phyloP scores from a whole-genome alignment of 169 alveolate genomes.

The Plasmodium yoelii region DNA sequence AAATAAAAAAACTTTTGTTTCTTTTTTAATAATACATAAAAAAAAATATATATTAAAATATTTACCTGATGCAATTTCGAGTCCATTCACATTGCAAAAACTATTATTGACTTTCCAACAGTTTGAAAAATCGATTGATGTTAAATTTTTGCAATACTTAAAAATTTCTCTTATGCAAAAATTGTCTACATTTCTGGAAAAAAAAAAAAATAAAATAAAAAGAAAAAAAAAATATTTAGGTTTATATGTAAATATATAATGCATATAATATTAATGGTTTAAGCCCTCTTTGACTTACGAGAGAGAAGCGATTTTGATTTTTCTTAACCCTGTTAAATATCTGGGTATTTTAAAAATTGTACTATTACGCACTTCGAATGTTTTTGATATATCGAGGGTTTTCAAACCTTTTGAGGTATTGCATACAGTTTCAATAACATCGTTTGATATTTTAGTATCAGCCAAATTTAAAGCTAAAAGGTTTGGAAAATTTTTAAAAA shows the following conservation, averaged over 20 bases:
- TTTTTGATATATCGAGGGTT: slow-evolving; percentile 49
- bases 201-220: background rate
- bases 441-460: slow-evolving; percentile 59
- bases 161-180: slow-evolving; percentile 56
- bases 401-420: background rate
- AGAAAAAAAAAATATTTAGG: background rate
- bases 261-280: no score
- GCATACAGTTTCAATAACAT: slow-evolving; percentile 14
- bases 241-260: background rate
- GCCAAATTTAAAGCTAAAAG: slow-evolving; percentile 52
- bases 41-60: background rate
- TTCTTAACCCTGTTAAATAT: slow-evolving; percentile 9
- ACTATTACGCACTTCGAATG: slow-evolving; percentile 17
- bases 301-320: slow-evolving; percentile 21
- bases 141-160: slow-evolving; percentile 38
- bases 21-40: background rate
- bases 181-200: slow-evolving; percentile 60
- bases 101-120: slow-evolving; percentile 72
- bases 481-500: slow-evolving; percentile 31
- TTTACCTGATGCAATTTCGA: slow-evolving; percentile 65
- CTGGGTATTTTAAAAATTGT: slow-evolving; percentile 37
- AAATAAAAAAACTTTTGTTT: background rate
- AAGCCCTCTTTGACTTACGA: slow-evolving; percentile 1
- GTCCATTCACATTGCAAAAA: slow-evolving; percentile 46
- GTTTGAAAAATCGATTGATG: slow-evolving; percentile 44